phyloP scores from a whole-genome alignment of 164 flowering plant genomes.

The Platanus orientalis region DNA sequence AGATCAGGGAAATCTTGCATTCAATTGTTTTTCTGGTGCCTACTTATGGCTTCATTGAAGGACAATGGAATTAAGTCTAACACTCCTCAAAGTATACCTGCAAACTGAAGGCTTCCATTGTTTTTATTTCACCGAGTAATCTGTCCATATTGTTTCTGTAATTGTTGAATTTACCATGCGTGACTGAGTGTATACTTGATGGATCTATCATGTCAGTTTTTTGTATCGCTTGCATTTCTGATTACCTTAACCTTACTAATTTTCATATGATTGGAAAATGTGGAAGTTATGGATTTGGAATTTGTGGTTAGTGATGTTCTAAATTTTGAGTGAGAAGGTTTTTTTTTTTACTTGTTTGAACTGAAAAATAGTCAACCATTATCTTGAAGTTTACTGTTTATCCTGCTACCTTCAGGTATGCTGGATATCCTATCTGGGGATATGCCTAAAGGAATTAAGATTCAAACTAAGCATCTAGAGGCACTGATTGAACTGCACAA shows the following conservation, averaged over 20 bases:
- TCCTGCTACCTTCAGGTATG: constrained; percentile 61
- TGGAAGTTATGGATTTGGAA: neutral
- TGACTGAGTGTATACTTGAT: neutral
- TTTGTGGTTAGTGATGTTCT: neutral
- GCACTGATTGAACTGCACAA: constrained; percentile 88
- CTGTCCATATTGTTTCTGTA: neutral
- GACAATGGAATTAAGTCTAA: no score
- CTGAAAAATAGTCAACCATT: constrained; percentile 7
- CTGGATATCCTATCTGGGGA: constrained; percentile 89
- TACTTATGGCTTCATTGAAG: no score
- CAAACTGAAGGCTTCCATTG: neutral
- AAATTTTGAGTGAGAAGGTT: neutral
- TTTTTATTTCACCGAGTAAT: neutral
- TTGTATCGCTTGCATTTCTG: no score
- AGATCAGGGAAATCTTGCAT: no score
- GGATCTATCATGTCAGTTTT: neutral
- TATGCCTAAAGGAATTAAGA: constrained; percentile 73
- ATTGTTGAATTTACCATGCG: neutral
- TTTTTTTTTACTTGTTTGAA: constrained; percentile 3
- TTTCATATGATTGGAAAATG: neutral
- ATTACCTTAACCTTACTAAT: neutral
- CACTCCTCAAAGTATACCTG: neutral
- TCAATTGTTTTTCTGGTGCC: no score
- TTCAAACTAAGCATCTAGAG: constrained; percentile 87
- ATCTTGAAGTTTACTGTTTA: constrained; percentile 5